Conservation (phyloP, 1,284 basidiomycete genomes). For the Irpex rosettiformis region DNA sequence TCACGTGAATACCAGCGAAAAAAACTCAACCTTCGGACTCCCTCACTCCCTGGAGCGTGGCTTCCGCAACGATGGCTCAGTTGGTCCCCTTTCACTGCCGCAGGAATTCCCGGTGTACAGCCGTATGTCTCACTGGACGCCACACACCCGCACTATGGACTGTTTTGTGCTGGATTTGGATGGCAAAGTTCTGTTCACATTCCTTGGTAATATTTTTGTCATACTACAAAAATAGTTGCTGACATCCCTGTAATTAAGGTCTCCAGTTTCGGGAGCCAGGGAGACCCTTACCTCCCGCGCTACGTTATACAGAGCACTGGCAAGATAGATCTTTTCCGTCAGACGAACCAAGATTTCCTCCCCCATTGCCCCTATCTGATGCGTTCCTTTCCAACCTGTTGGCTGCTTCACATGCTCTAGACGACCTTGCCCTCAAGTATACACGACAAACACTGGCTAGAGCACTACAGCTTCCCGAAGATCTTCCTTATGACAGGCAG, state of each 20-base stretch:
- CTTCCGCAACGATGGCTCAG: conserved; percentile 19
- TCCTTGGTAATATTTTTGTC: conserved; percentile 10
- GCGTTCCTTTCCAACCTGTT: not conserved
- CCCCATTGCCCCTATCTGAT: not conserved
- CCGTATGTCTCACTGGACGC: conserved; percentile 14
- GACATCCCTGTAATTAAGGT: not conserved
- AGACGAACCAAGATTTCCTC: not conserved
- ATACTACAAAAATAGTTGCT: no score
- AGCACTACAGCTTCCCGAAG: not conserved
- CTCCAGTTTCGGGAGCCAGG: conserved; percentile 9
- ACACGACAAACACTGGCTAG: not conserved
- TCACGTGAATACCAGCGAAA: not conserved
- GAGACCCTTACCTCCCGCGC: conserved; percentile 5
- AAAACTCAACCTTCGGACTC: conserved; percentile 6
- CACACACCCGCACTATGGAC: conserved; percentile 12
- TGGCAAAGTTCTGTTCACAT: conserved; percentile 7
- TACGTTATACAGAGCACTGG: conserved; percentile 12
- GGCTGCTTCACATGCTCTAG: not conserved
- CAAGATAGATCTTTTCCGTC: conserved; percentile 10
- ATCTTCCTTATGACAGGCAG: not conserved
- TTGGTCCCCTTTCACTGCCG: conserved; percentile 16
- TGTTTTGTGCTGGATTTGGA: conserved; percentile 14
- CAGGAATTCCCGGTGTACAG: conserved; percentile 18
- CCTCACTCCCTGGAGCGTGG: conserved; percentile 17
- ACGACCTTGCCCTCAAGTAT: not conserved